phyloP scores from a whole-genome alignment of 805 yeast genomes.

The Yamadazyma akitaensis region DNA sequence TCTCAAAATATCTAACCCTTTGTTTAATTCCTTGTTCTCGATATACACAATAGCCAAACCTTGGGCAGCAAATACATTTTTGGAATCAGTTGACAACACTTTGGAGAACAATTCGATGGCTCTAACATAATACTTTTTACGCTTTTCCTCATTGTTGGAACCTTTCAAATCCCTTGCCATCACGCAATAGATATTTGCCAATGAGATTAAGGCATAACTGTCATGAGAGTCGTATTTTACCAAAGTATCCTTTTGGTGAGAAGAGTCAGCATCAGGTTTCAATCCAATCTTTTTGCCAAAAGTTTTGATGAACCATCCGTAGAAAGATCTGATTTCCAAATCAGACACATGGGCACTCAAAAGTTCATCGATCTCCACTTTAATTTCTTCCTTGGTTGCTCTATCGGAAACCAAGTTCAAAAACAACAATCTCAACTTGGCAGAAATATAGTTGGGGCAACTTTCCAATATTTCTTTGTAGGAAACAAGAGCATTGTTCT shows the following conservation, averaged over 20 bases:
- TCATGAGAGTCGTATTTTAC: slow-evolving; percentile 84
- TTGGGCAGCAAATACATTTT: slow-evolving; percentile 94
- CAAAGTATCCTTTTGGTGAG: slow-evolving; percentile 81
- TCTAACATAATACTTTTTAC: slow-evolving; percentile 72
- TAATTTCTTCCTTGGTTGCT: slow-evolving; percentile 42
- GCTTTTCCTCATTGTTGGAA: slow-evolving; percentile 41
- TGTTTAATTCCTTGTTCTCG: slow-evolving; percentile 68
- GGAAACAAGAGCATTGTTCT: slow-evolving; percentile 36
- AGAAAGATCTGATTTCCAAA: slow-evolving; percentile 83
- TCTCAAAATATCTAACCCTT: slow-evolving; percentile 82
- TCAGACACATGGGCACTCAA: slow-evolving; percentile 54
- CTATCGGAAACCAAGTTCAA: slow-evolving; percentile 50
- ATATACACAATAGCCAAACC: slow-evolving; percentile 93
- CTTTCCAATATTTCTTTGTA: slow-evolving; percentile 57
- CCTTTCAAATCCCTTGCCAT: slow-evolving; percentile 78
- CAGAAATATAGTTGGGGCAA: slow-evolving; percentile 71
- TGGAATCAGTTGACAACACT: slow-evolving; percentile 77
- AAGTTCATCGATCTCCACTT: slow-evolving; percentile 52
- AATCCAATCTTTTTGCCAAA: slow-evolving; percentile 50
- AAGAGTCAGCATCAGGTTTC: slow-evolving; percentile 59
- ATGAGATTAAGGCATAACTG: slow-evolving; percentile 79
- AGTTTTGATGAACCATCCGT: slow-evolving; percentile 81
- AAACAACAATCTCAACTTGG: slow-evolving; percentile 67
- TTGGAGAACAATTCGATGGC: slow-evolving; percentile 93
- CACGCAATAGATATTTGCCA: slow-evolving; percentile 81